Evolutionary conservation across 2,329 filamentous ascomycete genomes (phyloP).

Genomic region (Blastomyces parvus): DNA sequence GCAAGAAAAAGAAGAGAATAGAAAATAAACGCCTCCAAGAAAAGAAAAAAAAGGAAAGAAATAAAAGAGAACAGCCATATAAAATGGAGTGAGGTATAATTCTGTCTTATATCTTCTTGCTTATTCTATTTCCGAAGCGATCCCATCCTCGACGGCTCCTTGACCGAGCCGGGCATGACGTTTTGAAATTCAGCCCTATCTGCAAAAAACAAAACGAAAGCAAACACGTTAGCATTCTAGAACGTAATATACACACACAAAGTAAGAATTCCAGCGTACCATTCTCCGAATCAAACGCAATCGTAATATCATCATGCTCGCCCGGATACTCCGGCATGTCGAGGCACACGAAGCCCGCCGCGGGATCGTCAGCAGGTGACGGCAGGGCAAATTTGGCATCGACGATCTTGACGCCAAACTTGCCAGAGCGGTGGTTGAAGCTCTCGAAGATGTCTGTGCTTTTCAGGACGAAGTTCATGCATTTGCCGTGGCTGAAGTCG

Average conservation of each 20-base stretch:
- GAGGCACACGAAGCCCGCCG: constrained; percentile 68
- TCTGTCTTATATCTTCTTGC: neutral
- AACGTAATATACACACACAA: neutral
- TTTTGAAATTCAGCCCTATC: constrained; percentile 32
- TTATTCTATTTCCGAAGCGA: constrained; percentile 30
- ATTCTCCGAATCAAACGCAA: constrained; percentile 69
- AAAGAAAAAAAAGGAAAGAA: neutral
- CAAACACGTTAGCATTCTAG: constrained; percentile 8
- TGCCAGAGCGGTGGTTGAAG: constrained; percentile 50
- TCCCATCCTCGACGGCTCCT: constrained; percentile 32
- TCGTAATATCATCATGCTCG: constrained; percentile 84
- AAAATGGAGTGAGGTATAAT: neutral
- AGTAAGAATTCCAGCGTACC: constrained; percentile 46
- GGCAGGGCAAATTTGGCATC: constrained; percentile 88
- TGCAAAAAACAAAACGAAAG: constrained; percentile 13
- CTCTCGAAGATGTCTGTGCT: constrained; percentile 73
- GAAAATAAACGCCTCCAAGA: neutral
- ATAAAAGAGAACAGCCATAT: neutral
- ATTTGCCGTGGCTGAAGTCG: constrained; percentile 75
- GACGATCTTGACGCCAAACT: constrained; percentile 66
- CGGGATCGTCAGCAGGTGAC: constrained; percentile 41
- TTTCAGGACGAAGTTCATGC: constrained; percentile 82
- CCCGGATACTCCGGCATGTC: constrained; percentile 83
- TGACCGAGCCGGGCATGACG: constrained; percentile 31
- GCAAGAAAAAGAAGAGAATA: neutral